Conservation (phyloP, 2,329 filamentous ascomycete species). For the Fusarium continuum region DNA sequence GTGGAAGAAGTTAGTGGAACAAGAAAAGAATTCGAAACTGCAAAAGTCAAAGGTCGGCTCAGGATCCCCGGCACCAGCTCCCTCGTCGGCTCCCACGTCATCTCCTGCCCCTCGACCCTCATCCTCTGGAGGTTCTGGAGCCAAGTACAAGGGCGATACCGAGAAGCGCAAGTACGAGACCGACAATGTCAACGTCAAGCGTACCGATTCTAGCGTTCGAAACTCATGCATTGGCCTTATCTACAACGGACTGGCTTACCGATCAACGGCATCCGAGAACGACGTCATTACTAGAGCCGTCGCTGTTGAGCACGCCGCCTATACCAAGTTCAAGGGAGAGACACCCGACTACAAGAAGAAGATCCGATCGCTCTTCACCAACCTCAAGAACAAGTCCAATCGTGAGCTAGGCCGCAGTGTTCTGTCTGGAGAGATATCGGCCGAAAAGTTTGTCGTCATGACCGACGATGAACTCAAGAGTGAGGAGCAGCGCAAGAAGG, state of each 20-base stretch:
- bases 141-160: conserved; percentile 69
- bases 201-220: conserved; percentile 77
- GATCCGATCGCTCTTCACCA: conserved; percentile 91
- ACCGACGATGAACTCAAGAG: conserved; percentile 90
- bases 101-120: conserved; percentile 60
- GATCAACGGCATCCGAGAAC: conserved; percentile 75
- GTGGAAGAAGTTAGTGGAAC: conserved; percentile 83
- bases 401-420: conserved; percentile 78
- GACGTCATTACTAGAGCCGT: conserved; percentile 78
- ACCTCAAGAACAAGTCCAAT: conserved; percentile 94
- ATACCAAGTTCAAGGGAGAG: conserved; percentile 73
- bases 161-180: conserved; percentile 83
- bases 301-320: conserved; percentile 85
- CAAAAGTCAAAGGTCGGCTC: conserved; percentile 53
- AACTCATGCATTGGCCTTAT: conserved; percentile 90
- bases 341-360: conserved; percentile 83
- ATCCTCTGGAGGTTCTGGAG: conserved; percentile 51
- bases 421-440: conserved; percentile 74
- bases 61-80: conserved; percentile 53
- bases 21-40: conserved; percentile 62
- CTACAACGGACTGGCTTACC: conserved; percentile 85
- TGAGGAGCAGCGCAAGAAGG: conserved; percentile 78
- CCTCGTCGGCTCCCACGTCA: conserved; percentile 64
- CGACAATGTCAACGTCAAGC: conserved; percentile 81
- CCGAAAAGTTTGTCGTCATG: conserved; percentile 85